These are phyloP conservation scores for Fimicolochytrium jonesii DNA, from an alignment of 192 early-diverging fungal species.

Conservation along the genomic window DNA sequence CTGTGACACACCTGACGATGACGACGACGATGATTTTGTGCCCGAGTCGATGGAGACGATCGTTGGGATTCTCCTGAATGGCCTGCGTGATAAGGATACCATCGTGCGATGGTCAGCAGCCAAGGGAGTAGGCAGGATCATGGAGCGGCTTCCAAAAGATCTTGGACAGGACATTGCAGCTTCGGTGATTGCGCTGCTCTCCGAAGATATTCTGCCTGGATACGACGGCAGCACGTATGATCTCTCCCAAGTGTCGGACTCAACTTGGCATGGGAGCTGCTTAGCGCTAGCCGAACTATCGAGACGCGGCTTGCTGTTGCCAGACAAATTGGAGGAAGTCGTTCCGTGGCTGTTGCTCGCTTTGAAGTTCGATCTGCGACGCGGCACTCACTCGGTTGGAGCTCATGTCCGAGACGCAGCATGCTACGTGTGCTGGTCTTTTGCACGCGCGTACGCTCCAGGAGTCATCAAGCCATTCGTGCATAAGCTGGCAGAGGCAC, in stretches of 20 bases:
- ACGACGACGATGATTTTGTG: slow-evolving; percentile 65
- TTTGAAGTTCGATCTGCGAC: slow-evolving; percentile 83
- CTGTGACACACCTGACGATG: too few relatives aligned
- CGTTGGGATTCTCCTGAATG: slow-evolving; percentile 77
- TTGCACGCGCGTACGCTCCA: slow-evolving; percentile 84
- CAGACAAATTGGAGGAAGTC: slow-evolving; percentile 60
- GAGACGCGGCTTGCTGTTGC: slow-evolving; percentile 76
- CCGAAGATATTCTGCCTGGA: slow-evolving; percentile 65
- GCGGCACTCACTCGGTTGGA: slow-evolving; percentile 87
- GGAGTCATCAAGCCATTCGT: slow-evolving; percentile 64
- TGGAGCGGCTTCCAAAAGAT: slow-evolving; percentile 71
- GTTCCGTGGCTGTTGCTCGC: slow-evolving; percentile 82
- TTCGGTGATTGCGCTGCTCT: slow-evolving; percentile 72
- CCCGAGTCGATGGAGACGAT: slow-evolving; percentile 80
- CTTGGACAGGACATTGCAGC: slow-evolving; percentile 79
- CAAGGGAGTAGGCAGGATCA: slow-evolving; percentile 90
- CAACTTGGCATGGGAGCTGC: slow-evolving; percentile 92
- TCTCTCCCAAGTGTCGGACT: slow-evolving; percentile 74
- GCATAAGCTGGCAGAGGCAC: slow-evolving; percentile 59
- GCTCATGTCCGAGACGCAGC: slow-evolving; percentile 92
- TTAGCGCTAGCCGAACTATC: slow-evolving; percentile 89
- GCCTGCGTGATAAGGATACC: slow-evolving; percentile 83
- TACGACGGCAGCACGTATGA: slow-evolving; percentile 27
- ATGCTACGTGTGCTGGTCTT: slow-evolving; percentile 97
- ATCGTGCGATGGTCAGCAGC: slow-evolving; percentile 97